Conservation (phyloP, 1,284 basidiomycete species). For the Schizophyllum commune region DNA sequence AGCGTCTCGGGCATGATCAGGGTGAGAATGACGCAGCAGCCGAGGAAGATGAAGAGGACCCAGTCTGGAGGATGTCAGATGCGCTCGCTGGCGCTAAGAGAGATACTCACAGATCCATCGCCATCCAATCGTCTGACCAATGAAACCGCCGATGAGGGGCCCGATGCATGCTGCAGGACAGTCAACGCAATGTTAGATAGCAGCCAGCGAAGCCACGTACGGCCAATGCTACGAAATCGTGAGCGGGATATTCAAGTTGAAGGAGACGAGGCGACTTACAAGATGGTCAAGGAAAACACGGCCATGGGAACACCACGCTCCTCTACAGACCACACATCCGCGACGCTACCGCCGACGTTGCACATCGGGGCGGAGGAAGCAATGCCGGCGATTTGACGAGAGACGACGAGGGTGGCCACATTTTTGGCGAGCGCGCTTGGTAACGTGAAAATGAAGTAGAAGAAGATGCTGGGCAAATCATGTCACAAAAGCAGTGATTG, state of each 20-base stretch:
- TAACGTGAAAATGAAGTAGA: slow-evolving; percentile 55
- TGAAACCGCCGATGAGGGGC: slow-evolving; percentile 48
- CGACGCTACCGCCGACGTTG: slow-evolving; percentile 36
- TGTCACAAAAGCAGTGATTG: not conserved
- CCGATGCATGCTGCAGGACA: slow-evolving; percentile 16
- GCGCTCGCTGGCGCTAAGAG: not conserved
- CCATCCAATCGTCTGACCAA: slow-evolving; percentile 33
- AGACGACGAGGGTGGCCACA: slow-evolving; percentile 50
- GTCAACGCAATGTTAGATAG: not conserved
- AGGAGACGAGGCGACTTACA: slow-evolving; percentile 23
- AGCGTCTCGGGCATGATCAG: slow-evolving; percentile 55
- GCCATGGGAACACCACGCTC: slow-evolving; percentile 57
- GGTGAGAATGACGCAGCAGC: slow-evolving; percentile 35
- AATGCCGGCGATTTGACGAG: slow-evolving; percentile 54
- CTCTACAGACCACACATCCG: slow-evolving; percentile 50
- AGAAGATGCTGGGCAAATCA: slow-evolving; percentile 30
- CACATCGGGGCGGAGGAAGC: slow-evolving; percentile 39
- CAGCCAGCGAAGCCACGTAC: not conserved
- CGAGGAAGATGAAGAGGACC: slow-evolving; percentile 51
- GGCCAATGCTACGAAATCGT: not conserved
- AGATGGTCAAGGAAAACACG: slow-evolving; percentile 53
- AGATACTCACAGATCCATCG: slow-evolving; percentile 40
- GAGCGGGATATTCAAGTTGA: not conserved
- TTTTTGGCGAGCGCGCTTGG: slow-evolving; percentile 56
- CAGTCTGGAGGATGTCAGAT: slow-evolving; percentile 27